phyloP scores from a whole-genome alignment of 169 alveolate genomes.

The Plasmodium fragile region DNA sequence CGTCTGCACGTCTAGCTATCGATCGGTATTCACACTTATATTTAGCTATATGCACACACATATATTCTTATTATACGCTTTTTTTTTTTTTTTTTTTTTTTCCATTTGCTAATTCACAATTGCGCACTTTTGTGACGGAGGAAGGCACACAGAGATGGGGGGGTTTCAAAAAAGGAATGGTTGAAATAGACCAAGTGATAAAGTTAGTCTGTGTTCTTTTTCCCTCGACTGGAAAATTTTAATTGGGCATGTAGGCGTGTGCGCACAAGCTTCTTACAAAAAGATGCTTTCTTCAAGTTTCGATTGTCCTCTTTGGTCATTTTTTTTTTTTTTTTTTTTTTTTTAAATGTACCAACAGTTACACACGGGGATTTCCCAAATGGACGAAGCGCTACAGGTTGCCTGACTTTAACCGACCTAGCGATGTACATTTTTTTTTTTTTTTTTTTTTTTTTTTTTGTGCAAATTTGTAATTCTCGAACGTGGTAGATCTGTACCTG shows the following conservation, averaged over 20 bases:
- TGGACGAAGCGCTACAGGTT: not conserved
- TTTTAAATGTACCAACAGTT: not conserved
- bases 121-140: not conserved
- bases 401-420: not conserved
- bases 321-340: slow-evolving; percentile 5
- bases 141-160: not conserved
- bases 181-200: not conserved
- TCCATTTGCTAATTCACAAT: slow-evolving; percentile 1
- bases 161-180: not conserved
- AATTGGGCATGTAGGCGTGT: not conserved
- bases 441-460: not conserved
- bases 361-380: not conserved
- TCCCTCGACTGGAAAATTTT: not conserved
- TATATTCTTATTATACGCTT: not conserved
- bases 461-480: not conserved
- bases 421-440: not conserved
- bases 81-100: not conserved
- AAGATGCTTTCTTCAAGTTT: not conserved
- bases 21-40: not conserved
- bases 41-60: not conserved
- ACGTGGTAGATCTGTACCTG: not conserved
- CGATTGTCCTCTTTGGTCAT: not conserved
- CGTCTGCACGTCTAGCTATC: not conserved
- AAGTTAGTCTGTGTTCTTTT: not conserved
- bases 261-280: not conserved